Conservation (phyloP, 164 flowering plant genomes). For the Brasenia schreberi region DNA sequence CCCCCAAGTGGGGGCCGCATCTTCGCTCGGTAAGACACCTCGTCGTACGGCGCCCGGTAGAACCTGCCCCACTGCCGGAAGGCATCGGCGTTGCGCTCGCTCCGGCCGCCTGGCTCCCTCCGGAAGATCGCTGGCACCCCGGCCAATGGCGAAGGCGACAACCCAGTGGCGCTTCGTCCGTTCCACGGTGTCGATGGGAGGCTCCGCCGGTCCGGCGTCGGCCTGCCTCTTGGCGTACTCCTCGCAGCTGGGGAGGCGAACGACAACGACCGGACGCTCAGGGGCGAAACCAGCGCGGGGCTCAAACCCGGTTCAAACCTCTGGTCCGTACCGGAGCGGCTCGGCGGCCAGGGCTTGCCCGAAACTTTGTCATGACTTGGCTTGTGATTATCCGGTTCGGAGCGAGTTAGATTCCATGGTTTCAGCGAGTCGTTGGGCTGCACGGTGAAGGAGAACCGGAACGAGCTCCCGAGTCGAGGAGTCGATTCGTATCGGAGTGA, state of each 20-base stretch:
- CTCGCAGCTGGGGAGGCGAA: conserved; percentile 82
- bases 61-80: conserved; percentile 50
- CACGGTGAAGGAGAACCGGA: conserved; percentile 81
- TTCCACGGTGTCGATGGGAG: conserved; percentile 55
- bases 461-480: conserved; percentile 63
- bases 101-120: conserved; percentile 24
- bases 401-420: conserved; percentile 80
- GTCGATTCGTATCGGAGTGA: conserved; percentile 70
- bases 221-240: conserved; percentile 17
- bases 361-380: conserved; percentile 41
- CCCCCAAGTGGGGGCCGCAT: conserved; percentile 99
- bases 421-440: conserved; percentile 79
- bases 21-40: conserved; percentile 85
- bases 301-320: conserved; percentile 10
- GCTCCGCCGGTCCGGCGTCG: conserved; percentile 5
- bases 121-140: conserved; percentile 24
- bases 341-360: conserved; percentile 12
- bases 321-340: conserved; percentile 2
- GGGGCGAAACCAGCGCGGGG: conserved; percentile 72
- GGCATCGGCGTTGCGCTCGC: conserved; percentile 47
- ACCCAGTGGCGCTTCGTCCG: neutral
- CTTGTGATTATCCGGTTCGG: conserved; percentile 31
- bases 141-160: neutral
- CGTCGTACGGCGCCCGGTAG: conserved; percentile 85
- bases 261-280: conserved; percentile 79